Percentiles rank a stretch among this genome's conserved stretches.
Conservation (phyloP, 805 yeast species). For the Dipodascus geniculatus region DNA sequence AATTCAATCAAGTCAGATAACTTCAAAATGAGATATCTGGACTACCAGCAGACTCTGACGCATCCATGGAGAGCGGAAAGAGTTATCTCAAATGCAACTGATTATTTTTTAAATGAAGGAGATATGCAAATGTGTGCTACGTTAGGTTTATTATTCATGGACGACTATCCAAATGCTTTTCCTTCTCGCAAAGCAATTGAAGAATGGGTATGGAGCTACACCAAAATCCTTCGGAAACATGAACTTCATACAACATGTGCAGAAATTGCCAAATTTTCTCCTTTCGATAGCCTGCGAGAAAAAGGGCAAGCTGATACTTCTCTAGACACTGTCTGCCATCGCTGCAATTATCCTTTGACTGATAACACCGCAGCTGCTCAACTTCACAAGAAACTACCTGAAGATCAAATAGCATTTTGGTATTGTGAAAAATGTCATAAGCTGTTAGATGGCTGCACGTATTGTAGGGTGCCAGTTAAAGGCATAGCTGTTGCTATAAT, state of each 20-base stretch:
- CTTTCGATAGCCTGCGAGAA: constrained; percentile 20
- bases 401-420: constrained; percentile 49
- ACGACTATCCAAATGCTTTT: constrained; percentile 26
- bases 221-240: constrained; percentile 40
- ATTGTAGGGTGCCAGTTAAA: constrained; percentile 65
- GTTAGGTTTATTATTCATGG: constrained; percentile 41
- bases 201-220: constrained; percentile 46
- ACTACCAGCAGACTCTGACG: constrained; percentile 7
- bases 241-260: constrained; percentile 48
- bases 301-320: constrained; percentile 23
- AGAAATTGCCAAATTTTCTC: constrained; percentile 36
- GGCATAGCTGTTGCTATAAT: constrained; percentile 52
- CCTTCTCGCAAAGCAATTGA: constrained; percentile 27
- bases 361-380: constrained; percentile 23
- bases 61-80: constrained; percentile 48
- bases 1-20: background rate
- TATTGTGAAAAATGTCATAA: constrained; percentile 64
- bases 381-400: constrained; percentile 21
- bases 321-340: constrained; percentile 36
- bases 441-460: constrained; percentile 55
- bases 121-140: constrained; percentile 52
- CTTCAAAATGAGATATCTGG: background rate
- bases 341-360: constrained; percentile 23
- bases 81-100: constrained; percentile 40
- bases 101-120: constrained; percentile 48